These are phyloP conservation scores for Cryphonectria naterciae DNA, from an alignment of 2,329 filamentous ascomycete genomes.

Conservation along the genomic window DNA sequence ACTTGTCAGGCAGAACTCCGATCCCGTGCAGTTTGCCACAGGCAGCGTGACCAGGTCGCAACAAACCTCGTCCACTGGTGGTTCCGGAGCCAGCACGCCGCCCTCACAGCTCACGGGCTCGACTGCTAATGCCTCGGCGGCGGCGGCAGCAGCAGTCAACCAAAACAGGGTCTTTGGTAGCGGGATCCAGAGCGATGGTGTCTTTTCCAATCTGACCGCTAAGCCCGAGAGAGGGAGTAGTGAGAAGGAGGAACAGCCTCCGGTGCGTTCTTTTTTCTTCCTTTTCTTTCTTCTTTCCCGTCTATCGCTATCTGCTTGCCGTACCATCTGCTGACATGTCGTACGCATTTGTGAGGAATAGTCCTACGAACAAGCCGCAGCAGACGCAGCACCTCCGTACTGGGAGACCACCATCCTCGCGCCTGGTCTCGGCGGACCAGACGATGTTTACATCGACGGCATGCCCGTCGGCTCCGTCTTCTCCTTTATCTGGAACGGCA, in stretches of 20 bases:
- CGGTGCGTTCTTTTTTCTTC: constrained; percentile 63
- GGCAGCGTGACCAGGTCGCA: not conserved
- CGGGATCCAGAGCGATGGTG: constrained; percentile 84
- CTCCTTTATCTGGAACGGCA: constrained; percentile 87
- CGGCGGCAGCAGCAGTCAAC: constrained; percentile 17
- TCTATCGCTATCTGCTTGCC: not conserved
- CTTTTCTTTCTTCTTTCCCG: not conserved
- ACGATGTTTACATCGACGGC: constrained; percentile 96
- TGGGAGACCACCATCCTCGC: constrained; percentile 99
- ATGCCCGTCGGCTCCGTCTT: constrained; percentile 89
- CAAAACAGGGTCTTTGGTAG: constrained; percentile 62
- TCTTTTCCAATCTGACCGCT: constrained; percentile 93
- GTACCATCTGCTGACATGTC: constrained; percentile 40
- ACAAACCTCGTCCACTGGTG: not conserved
- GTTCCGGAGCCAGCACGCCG: constrained; percentile 32
- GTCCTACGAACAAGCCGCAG: constrained; percentile 98
- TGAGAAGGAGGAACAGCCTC: constrained; percentile 85
- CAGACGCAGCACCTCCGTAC: constrained; percentile 93
- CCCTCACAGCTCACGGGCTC: constrained; percentile 17
- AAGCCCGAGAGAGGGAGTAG: constrained; percentile 80
- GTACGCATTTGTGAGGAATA: constrained; percentile 42
- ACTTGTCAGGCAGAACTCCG: constrained; percentile 68
- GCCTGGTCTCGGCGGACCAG: constrained; percentile 83
- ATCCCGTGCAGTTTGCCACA: constrained; percentile 31
- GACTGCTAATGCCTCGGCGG: not conserved